Base-by-base conservation (phyloP, 306 rosid genomes). In the Malus domestica region DNA sequence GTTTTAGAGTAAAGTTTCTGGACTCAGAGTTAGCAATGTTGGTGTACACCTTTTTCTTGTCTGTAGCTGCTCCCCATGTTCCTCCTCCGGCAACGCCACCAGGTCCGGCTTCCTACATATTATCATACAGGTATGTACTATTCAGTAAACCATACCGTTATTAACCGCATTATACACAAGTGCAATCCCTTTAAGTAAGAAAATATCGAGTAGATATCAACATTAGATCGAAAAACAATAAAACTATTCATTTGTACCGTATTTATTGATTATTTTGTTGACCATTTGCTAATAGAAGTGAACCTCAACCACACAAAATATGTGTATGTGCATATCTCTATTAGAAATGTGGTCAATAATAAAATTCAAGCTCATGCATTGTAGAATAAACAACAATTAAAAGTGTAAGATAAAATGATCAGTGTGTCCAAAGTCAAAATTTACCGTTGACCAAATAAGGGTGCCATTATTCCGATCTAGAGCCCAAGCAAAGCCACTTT, bases 401-500 rank as follows among this genome's bases (percentile, higher is more conserved):
- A 30, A 70, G 15, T 5, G 40, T 6, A 35, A 35, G 8, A 35
- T 6, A 35, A 35, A 35, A 35, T 35, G 40, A 6, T 35, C 40
- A 35, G 40, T 35, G 40, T 35, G 40, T 6, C 40, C 40, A 35
- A 35, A 35, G 46, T 33, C 49, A 45, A 40, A 40, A 71, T 71
- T 67, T 73, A 85, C 91, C 78, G 45, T 80, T 42, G 64, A 76
- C 93, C 96, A 87, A 2, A 77, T 2, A 3, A 87, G 68, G 72
- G 10, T 73, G 20, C 96, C 96, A 57, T 82, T 72, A 51, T 80
- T 51, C 6, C 91, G 89, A 80, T 90, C 88, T 1, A 88, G 69
- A 49, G 92, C 90, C 96, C 92, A 90, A 0, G 92, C 89, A 38
- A 30, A 85, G 7, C 96, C 96, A 75, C 88, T 90, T 74, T 90